Conservation (phyloP, 441 rosid genomes). For the Syzygium malaccense region DNA sequence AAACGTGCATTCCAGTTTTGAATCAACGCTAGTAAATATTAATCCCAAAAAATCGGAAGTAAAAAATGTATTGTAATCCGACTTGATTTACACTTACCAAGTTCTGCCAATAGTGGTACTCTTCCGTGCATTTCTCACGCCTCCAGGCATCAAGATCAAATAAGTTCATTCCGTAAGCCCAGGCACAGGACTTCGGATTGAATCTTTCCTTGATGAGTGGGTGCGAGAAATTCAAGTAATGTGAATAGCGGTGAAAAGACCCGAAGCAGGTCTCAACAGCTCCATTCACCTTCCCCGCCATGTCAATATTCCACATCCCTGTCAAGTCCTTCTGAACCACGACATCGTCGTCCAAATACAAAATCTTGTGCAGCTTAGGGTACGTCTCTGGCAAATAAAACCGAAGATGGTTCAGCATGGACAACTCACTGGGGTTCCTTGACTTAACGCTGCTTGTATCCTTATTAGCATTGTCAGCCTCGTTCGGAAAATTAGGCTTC, state of each 20-base stretch:
- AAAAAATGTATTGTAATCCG: not conserved
- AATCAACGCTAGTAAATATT: not conserved
- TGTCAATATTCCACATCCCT: conserved; percentile 70
- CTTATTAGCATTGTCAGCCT: conserved; percentile 45
- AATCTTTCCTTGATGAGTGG: conserved; percentile 58
- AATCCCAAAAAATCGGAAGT: not conserved
- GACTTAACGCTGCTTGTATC: conserved; percentile 40
- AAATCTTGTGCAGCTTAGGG: conserved; percentile 62
- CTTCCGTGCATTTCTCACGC: conserved; percentile 67
- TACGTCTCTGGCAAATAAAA: conserved; percentile 87
- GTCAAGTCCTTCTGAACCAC: conserved; percentile 87
- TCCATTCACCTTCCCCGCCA: conserved; percentile 83
- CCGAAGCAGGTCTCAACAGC: conserved; percentile 92
- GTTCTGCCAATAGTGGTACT: conserved; percentile 78
- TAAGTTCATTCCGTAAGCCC: conserved; percentile 88
- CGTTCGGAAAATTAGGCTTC: conserved; percentile 39
- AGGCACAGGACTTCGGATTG: conserved; percentile 72
- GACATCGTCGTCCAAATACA: conserved; percentile 81
- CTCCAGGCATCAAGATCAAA: conserved; percentile 89
- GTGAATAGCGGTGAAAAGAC: conserved; percentile 69
- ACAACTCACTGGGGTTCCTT: conserved; percentile 50
- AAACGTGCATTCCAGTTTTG: not conserved
- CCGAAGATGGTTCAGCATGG: conserved; percentile 68
- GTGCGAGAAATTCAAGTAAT: conserved; percentile 63
- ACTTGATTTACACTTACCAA: conserved; percentile 37